Base-by-base conservation (phyloP, 164 flowering plant genomes). In the Chloranthus sessilifolius region DNA sequence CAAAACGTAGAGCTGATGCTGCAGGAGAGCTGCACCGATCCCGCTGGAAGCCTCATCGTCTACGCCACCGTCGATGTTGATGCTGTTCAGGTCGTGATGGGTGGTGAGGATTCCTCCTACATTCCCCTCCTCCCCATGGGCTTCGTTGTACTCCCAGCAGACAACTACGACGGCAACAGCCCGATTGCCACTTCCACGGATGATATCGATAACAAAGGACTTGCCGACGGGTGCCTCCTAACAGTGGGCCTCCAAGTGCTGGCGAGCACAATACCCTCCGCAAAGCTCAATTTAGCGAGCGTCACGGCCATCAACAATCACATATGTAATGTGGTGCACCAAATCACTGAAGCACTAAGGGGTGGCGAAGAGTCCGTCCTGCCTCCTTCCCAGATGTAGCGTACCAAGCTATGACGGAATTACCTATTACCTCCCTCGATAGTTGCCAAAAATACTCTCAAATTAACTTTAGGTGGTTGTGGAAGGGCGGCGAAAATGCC, bases 1-100 rank as follows among this genome's bases (percentile, higher is more conserved):
- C 91, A 88, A 53, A 70, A 73, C 16, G 84, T 83, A 2, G 96
- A 92, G 75, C 82, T 92, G 12, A 74, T 92, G 77, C 83, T 92
- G 53, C 96, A 85, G 52, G 98, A 92, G 70, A 92, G 96, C 70
- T 77, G 87, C 82, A 83, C 83, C 3, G 95, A 92, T 52, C 66
- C 70, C 0, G 67, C 88, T 0, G 88, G 90, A n/a, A 77, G 96
- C 71, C 67, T 85, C 4, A 76, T 92, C 0, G 91, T 82, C 19
- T 88, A 83, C 79, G 51, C 88, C 30, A 77, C 83, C n/a, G 55
- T 92, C 17, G 89, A 85, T 20, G 89, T 88, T 0, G 82, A 86
- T 28, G 66, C 88, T 1, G 55, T 88, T 26, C 90, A 85, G 59
- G 71, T 77, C 0, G 85, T 88, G 7, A 85, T 92, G 94, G 81